phyloP scores from a whole-genome alignment of 2,329 filamentous ascomycete genomes.

The Blumeria graminis region DNA sequence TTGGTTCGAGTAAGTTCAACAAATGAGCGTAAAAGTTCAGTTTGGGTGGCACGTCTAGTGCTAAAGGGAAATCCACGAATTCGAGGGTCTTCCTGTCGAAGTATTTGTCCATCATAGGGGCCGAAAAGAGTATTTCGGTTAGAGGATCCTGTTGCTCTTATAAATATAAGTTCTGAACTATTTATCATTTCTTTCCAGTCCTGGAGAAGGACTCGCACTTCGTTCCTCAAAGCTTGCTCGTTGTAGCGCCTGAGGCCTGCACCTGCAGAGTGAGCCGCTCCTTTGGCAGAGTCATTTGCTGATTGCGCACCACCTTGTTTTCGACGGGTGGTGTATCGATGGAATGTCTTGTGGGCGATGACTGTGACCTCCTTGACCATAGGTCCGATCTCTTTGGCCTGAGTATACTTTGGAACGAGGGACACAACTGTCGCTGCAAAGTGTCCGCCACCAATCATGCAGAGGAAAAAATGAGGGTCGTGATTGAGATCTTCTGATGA shows the following conservation, averaged over 20 bases:
- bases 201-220: slow-evolving; percentile 54
- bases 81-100: slow-evolving; percentile 54
- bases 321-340: slow-evolving; percentile 82
- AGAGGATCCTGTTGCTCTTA: slow-evolving; percentile 67
- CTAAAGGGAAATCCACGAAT: slow-evolving; percentile 81
- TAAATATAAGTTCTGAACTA: slow-evolving; percentile 61
- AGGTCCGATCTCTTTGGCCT: slow-evolving; percentile 37
- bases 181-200: slow-evolving; percentile 80
- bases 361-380: slow-evolving; percentile 72
- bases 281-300: slow-evolving; percentile 82
- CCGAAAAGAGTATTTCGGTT: slow-evolving; percentile 78
- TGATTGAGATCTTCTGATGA: slow-evolving; percentile 31
- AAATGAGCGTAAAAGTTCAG: slow-evolving; percentile 82
- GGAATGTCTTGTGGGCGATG: slow-evolving; percentile 90
- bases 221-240: slow-evolving; percentile 70
- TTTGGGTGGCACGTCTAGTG: slow-evolving; percentile 75
- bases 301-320: slow-evolving; percentile 95
- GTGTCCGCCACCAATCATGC: slow-evolving; percentile 95
- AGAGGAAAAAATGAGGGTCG: slow-evolving; percentile 76
- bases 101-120: slow-evolving; percentile 68
- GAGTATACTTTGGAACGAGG: slow-evolving; percentile 54
- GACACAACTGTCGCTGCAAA: slow-evolving; percentile 94
- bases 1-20: slow-evolving; percentile 85
- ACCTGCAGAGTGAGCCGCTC: slow-evolving; percentile 80
- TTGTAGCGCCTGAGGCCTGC: slow-evolving; percentile 80